Conservation (phyloP, 345 rosid genomes). For the Populus pruinosa region DNA sequence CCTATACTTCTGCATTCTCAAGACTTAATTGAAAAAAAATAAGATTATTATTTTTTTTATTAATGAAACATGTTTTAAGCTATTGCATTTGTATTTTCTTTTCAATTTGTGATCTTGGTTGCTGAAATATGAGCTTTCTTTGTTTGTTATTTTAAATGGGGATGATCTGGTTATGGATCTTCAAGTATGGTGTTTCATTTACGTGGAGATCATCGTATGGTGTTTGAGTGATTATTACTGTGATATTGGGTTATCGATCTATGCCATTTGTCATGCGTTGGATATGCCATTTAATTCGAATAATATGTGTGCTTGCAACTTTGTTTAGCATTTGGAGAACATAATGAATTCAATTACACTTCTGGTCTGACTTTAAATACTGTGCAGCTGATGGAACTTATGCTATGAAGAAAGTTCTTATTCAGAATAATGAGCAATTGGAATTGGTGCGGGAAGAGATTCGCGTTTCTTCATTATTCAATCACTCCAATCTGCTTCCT, state of each 20-base stretch:
- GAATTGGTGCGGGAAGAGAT: constrained; percentile 92
- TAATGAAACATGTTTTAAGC: not conserved
- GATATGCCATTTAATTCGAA: not conserved
- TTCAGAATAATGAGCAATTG: constrained; percentile 82
- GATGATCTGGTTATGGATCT: not conserved
- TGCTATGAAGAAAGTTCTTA: constrained; percentile 95
- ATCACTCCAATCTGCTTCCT: constrained; percentile 85
- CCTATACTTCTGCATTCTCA: not conserved
- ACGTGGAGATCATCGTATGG: not conserved
- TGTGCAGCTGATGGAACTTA: constrained; percentile 78
- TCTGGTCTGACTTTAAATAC: constrained; percentile 2
- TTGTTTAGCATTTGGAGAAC: not conserved
- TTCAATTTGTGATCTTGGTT: no score
- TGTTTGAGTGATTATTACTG: not conserved
- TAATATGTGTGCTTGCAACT: not conserved
- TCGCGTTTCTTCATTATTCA: constrained; percentile 81
- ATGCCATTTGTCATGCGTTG: not conserved
- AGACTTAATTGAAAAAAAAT: not conserved
- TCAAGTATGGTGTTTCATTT: not conserved
- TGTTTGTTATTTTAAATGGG: no score
- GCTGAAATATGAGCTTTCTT: no score
- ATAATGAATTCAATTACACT: not conserved
- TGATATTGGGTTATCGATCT: not conserved
- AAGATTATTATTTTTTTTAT: not conserved
- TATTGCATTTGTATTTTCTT: not conserved